Conservation (phyloP, 75 land plant species). For the Larix kaempferi region DNA sequence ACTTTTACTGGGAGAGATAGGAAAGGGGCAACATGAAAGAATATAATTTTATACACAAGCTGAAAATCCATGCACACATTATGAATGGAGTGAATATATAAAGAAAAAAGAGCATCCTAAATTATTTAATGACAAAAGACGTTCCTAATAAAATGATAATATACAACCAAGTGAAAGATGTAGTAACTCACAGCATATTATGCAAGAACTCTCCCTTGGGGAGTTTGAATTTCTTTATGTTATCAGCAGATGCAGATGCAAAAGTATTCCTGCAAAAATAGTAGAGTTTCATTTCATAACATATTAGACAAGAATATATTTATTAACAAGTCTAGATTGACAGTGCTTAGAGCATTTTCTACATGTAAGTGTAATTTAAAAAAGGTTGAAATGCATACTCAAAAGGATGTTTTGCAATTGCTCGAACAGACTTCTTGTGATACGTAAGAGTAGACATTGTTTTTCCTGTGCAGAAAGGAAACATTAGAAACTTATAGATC, state of each 20-base stretch:
- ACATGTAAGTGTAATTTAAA: background rate
- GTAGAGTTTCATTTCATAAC: too few relatives aligned
- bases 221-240: slow-evolving; percentile 91
- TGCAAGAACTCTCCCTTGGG: slow-evolving; percentile 97
- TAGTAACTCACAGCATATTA: slow-evolving; percentile 94
- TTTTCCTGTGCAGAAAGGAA: slow-evolving; percentile 63
- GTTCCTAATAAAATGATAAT: background rate
- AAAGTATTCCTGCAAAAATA: slow-evolving; percentile 61
- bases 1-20: too few relatives aligned
- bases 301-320: too few relatives aligned
- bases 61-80: too few relatives aligned
- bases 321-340: too few relatives aligned
- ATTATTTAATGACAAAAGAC: background rate
- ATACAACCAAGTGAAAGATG: background rate
- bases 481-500: background rate
- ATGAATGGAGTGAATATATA: too few relatives aligned
- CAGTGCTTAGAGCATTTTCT: background rate
- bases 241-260: slow-evolving; percentile 99
- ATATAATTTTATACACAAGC: too few relatives aligned
- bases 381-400: slow-evolving; percentile 61
- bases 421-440: slow-evolving; percentile 98
- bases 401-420: slow-evolving; percentile 89
- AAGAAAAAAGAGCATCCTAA: background rate
- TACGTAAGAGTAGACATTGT: slow-evolving; percentile 93
- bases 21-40: too few relatives aligned